Percentiles rank a stretch among this genome's conserved stretches.
Evolutionary conservation across 2,329 filamentous ascomycete genomes (phyloP).

Genomic region (Colletotrichum sp.): DNA sequence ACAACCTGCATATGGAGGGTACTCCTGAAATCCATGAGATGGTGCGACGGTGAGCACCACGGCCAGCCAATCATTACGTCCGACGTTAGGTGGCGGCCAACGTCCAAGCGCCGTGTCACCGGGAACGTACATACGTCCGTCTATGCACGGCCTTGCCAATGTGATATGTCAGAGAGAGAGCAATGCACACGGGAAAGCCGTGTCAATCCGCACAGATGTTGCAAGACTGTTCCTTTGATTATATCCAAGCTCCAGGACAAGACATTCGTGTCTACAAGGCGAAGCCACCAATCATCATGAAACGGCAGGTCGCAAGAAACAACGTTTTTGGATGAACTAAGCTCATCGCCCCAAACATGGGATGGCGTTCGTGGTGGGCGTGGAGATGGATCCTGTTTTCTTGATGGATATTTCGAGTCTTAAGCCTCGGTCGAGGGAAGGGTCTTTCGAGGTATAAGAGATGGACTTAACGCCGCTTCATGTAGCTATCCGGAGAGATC

Average conservation of each 20-base stretch:
- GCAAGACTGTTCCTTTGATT: neutral
- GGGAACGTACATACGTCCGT: neutral
- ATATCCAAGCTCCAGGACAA: neutral
- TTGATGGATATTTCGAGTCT: neutral
- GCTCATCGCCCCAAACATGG: neutral
- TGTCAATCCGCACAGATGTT: neutral
- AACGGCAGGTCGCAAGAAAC: constrained; percentile 13
- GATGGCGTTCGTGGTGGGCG: neutral
- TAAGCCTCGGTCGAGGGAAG: neutral
- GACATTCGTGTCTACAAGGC: neutral
- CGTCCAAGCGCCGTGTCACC: neutral
- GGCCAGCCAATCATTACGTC: neutral
- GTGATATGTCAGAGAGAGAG: neutral
- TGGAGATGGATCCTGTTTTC: neutral
- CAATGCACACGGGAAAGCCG: neutral
- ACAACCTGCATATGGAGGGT: neutral
- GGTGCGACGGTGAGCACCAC: neutral
- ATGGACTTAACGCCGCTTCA: neutral
- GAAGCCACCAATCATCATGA: constrained; percentile 18
- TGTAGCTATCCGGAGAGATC: neutral
- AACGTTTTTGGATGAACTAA: constrained; percentile 7
- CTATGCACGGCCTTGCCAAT: constrained; percentile 5
- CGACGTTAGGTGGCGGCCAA: neutral
- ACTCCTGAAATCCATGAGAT: neutral
- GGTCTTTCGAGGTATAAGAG: constrained; percentile 1